phyloP scores from a whole-genome alignment of 495 filamentous ascomycete genomes.

The Amniculicola lignicola region DNA sequence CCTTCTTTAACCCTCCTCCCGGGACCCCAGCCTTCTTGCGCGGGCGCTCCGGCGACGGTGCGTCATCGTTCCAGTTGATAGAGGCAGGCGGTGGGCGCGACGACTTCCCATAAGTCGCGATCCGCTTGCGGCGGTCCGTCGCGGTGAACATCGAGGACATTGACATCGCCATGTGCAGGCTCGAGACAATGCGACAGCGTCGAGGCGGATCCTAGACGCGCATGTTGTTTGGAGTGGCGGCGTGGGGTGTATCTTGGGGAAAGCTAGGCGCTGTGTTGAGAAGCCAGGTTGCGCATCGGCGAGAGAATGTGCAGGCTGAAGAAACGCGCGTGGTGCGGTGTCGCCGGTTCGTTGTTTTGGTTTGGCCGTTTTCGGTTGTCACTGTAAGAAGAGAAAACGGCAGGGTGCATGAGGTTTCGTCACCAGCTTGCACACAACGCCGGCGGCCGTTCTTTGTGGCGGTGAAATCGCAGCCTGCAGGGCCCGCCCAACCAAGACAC shows the following conservation, averaged over 20 bases:
- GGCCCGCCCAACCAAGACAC: background rate
- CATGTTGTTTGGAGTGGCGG: background rate
- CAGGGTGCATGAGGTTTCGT: background rate
- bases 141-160: slow-evolving; percentile 25
- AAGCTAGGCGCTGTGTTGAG: background rate
- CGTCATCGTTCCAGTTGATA: slow-evolving; percentile 9
- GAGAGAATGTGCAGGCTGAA: background rate
- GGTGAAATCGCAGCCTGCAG: background rate
- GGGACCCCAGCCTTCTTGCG: slow-evolving; percentile 8
- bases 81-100: slow-evolving; percentile 19
- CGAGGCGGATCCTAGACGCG: slow-evolving; percentile 15
- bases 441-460: background rate
- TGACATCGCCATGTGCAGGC: slow-evolving; percentile 18
- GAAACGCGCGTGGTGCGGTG: background rate
- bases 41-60: slow-evolving; percentile 26
- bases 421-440: background rate
- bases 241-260: background rate
- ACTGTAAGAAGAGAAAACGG: background rate
- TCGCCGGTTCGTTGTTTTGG: too few relatives aligned
- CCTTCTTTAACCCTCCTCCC: background rate
- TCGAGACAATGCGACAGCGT: too few relatives aligned
- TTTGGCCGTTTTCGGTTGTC: slow-evolving; percentile 8
- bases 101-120: slow-evolving; percentile 34
- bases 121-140: slow-evolving; percentile 23
- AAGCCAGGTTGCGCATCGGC: background rate